Evolutionary conservation across 2,329 filamentous ascomycete genomes (phyloP).

Genomic region (Aspergillus ibericus): DNA sequence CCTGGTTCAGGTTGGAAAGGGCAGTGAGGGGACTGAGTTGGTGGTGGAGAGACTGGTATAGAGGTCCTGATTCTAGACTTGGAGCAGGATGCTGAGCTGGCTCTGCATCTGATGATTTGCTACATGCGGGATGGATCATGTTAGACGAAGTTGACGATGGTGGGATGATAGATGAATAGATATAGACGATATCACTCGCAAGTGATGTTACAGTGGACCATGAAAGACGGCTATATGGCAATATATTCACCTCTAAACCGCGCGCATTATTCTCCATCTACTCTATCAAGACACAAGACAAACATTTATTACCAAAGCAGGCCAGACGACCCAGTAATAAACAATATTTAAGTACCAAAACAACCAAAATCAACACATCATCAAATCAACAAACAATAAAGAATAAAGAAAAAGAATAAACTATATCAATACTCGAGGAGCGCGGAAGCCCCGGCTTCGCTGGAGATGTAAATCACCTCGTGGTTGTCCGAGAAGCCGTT

Average conservation of each 20-base stretch:
- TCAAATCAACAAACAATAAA: not conserved
- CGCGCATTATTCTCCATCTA: conserved; percentile 1
- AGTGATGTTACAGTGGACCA: not conserved
- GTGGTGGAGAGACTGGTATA: conserved; percentile 38
- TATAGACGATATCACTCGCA: not conserved
- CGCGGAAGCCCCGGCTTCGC: conserved; percentile 81
- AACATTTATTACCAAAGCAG: not conserved
- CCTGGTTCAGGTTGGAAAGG: conserved; percentile 32
- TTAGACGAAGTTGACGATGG: not conserved
- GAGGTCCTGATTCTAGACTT: not conserved
- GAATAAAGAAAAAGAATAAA: too few relatives aligned
- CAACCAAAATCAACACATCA: conserved; percentile 8
- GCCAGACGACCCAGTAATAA: not conserved
- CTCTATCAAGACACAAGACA: conserved; percentile 7
- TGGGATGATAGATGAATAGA: not conserved
- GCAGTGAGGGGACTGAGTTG: conserved; percentile 24
- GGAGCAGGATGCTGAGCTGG: not conserved
- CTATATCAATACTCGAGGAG: conserved; percentile 57
- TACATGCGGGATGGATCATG: not conserved
- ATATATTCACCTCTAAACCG: not conserved
- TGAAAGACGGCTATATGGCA: not conserved
- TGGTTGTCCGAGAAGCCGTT: conserved; percentile 94
- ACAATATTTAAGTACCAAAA: not conserved
- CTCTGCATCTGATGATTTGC: not conserved
- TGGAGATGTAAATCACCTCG: conserved; percentile 91